A percentile compares a stretch with the other conserved stretches of the same genome.
phyloP scores from a whole-genome alignment of 164 flowering plant species.

The Kalanchoe fedtschenkoi region DNA sequence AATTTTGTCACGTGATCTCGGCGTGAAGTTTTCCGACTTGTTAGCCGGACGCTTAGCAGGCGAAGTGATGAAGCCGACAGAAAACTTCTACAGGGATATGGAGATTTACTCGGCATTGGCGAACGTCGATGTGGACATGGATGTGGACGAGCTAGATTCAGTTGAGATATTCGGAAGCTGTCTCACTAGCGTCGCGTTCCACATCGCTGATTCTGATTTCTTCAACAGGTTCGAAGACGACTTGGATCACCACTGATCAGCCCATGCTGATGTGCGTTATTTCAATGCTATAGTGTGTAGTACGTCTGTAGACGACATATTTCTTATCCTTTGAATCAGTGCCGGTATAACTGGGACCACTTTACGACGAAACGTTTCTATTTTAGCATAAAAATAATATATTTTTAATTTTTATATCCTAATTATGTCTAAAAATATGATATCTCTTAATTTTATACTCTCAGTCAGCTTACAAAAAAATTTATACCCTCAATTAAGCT shows the following conservation, averaged over 20 bases:
- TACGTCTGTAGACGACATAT: too few relatives aligned
- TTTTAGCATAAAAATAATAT: too few relatives aligned
- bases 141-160: not conserved
- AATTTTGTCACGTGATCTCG: too few relatives aligned
- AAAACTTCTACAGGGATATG: not conserved
- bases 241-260: not conserved
- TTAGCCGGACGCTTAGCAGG: not conserved
- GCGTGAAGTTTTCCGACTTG: too few relatives aligned
- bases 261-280: not conserved
- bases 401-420: too few relatives aligned
- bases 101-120: not conserved
- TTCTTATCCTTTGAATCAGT: too few relatives aligned
- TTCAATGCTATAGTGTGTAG: not conserved
- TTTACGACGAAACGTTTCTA: too few relatives aligned
- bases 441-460: too few relatives aligned
- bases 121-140: not conserved
- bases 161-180: not conserved
- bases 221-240: not conserved
- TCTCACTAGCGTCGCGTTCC: not conserved
- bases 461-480: too few relatives aligned
- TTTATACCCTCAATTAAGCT: too few relatives aligned
- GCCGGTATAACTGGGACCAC: too few relatives aligned
- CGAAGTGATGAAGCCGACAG: not conserved
- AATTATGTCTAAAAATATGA: too few relatives aligned
- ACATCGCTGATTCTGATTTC: conserved; percentile 1